Conservation (phyloP, 2,329 filamentous ascomycete species). For the Aspergillus fischeri region DNA sequence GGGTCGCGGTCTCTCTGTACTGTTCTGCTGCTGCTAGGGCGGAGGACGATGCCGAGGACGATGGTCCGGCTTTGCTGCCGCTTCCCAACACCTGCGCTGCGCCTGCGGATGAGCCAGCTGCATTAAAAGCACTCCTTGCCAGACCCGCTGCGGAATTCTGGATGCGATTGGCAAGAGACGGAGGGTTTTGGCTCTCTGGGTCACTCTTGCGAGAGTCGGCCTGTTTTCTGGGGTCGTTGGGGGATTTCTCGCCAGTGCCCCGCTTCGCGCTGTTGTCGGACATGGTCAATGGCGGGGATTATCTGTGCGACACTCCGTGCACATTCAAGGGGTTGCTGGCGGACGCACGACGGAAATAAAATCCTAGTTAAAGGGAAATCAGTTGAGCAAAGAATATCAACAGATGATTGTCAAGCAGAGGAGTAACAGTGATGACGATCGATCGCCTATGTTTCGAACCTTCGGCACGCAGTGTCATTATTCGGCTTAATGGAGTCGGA, state of each 20-base stretch:
- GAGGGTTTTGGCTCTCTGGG: conserved; percentile 11
- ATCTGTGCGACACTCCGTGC: neutral
- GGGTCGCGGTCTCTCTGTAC: conserved; percentile 7
- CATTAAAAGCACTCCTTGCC: conserved; percentile 28
- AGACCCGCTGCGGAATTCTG: conserved; percentile 35
- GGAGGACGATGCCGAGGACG: conserved; percentile 10
- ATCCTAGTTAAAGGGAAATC: neutral
- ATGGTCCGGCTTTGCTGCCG: conserved; percentile 19
- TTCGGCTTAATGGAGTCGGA: conserved; percentile 10
- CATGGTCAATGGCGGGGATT: conserved; percentile 9
- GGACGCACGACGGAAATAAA: neutral
- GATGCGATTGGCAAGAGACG: conserved; percentile 25
- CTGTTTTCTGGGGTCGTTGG: conserved; percentile 6
- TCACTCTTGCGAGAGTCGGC: conserved; percentile 2
- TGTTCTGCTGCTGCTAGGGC: conserved; percentile 17
- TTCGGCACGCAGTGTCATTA: too few relatives aligned
- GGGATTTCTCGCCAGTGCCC: conserved; percentile 10
- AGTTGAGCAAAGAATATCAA: neutral
- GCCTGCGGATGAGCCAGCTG: conserved; percentile 17
- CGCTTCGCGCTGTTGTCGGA: conserved; percentile 18
- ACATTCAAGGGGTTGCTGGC: neutral
- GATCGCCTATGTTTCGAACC: neutral
- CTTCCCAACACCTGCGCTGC: conserved; percentile 16
- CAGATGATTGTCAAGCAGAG: neutral
- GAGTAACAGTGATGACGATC: neutral